phyloP scores from a whole-genome alignment of 495 filamentous ascomycete genomes.

The Antarctomyces pellizariae region DNA sequence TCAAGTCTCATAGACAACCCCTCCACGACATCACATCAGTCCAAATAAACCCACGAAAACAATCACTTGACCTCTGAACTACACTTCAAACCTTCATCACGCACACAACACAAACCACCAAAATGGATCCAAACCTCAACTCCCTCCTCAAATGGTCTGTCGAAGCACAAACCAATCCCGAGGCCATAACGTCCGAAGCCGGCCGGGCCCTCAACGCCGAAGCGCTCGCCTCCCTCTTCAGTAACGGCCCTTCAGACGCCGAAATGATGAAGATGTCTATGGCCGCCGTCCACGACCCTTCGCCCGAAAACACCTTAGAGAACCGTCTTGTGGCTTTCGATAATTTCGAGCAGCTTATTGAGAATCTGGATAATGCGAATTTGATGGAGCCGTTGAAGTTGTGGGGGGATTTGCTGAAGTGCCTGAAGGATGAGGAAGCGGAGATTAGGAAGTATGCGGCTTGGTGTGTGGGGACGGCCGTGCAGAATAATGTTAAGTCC shows the following conservation, averaged over 20 bases:
- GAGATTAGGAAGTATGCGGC: constrained; percentile 64
- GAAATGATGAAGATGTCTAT: constrained; percentile 75
- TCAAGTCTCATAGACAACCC: too few species aligned
- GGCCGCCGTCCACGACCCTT: constrained; percentile 36
- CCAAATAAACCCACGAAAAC: too few species aligned
- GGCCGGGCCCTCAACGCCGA: constrained; percentile 31
- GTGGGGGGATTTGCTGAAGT: constrained; percentile 54
- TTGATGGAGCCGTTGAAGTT: constrained; percentile 54
- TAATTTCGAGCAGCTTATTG: constrained; percentile 85
- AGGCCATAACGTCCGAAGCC: constrained; percentile 15
- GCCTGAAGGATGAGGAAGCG: constrained; percentile 39
- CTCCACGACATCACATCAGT: too few species aligned
- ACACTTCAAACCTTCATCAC: too few species aligned
- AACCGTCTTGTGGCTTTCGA: constrained; percentile 78
- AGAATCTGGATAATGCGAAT: constrained; percentile 87
- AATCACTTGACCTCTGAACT: too few species aligned
- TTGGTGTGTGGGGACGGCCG: constrained; percentile 83
- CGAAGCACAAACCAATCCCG: constrained; percentile 28
- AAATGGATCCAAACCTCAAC: constrained; percentile 20
- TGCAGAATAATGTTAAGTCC: constrained; percentile 75
- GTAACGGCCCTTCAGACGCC: constrained; percentile 60
- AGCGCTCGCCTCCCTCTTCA: constrained; percentile 47
- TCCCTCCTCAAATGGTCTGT: constrained; percentile 87
- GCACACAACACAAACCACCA: too few species aligned
- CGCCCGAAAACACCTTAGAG: constrained; percentile 37